Evolutionary conservation across 257 asterid genomes (phyloP).

Genomic region (Marsdenia floribunda): DNA sequence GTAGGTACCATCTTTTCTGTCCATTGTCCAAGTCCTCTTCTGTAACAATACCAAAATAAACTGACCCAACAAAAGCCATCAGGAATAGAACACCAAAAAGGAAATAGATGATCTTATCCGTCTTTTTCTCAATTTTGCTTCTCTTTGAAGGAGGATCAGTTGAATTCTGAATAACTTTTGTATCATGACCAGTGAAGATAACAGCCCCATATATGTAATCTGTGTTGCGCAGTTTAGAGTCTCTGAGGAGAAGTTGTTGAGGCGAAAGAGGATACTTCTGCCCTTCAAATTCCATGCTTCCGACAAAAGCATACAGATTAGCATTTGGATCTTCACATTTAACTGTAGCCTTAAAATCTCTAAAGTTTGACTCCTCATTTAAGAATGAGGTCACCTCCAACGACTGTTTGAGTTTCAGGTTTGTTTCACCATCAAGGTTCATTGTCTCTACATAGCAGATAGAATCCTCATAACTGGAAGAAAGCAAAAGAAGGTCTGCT

Average conservation of each 20-base stretch:
- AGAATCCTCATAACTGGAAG: constrained; percentile 80
- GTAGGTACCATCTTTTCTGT: constrained; percentile 69
- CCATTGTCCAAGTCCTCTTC: constrained; percentile 49
- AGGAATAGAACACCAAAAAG: constrained; percentile 60
- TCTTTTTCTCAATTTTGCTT: constrained; percentile 79
- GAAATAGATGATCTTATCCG: constrained; percentile 80
- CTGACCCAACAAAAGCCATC: constrained; percentile 59
- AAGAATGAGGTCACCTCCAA: constrained; percentile 57
- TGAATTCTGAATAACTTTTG: constrained; percentile 86
- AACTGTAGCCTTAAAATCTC: constrained; percentile 53
- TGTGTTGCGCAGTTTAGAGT: constrained; percentile 76
- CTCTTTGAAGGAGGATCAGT: constrained; percentile 91
- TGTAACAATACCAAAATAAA: constrained; percentile 70
- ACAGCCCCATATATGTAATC: constrained; percentile 78
- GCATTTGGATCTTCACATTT: constrained; percentile 96
- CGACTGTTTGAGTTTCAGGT: constrained; percentile 79
- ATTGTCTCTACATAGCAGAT: constrained; percentile 92
- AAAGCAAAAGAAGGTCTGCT: constrained; percentile 76
- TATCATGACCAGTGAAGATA: constrained; percentile 84
- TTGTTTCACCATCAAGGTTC: constrained; percentile 96
- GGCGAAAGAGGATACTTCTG: constrained; percentile 72
- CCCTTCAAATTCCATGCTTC: constrained; percentile 62
- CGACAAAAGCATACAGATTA: constrained; percentile 66
- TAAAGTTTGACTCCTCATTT: constrained; percentile 38
- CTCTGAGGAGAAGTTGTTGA: constrained; percentile 76